These are phyloP conservation scores for Daedaleopsis sinensis DNA, from an alignment of 768 basidiomycete genomes.

Conservation along the genomic window DNA sequence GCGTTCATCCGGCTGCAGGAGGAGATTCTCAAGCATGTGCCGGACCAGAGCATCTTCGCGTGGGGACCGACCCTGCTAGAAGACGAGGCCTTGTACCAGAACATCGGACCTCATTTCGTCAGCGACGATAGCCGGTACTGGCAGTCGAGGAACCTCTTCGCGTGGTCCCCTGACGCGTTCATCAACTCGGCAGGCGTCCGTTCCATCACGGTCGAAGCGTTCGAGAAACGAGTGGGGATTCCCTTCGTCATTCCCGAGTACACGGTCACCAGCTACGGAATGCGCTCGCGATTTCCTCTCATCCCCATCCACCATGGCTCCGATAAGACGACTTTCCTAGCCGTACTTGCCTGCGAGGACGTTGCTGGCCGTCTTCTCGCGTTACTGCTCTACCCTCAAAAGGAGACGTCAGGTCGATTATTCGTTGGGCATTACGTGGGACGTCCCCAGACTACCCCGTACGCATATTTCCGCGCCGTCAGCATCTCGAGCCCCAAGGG, in stretches of 20 bases:
- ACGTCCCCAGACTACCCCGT: constrained; percentile 4
- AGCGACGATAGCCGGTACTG: constrained; percentile 17
- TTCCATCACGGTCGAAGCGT: constrained; percentile 9
- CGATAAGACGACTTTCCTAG: constrained; percentile 14
- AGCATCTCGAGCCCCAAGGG: neutral
- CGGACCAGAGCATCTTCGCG: constrained; percentile 17
- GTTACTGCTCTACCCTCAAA: constrained; percentile 9
- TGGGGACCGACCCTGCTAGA: constrained; percentile 13
- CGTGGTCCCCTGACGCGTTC: constrained; percentile 21
- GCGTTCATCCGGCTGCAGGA: constrained; percentile 18
- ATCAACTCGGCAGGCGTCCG: constrained; percentile 7
- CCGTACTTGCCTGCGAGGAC: constrained; percentile 12
- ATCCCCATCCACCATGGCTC: constrained; percentile 4
- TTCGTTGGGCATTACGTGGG: constrained; percentile 20
- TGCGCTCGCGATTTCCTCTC: constrained; percentile 10
- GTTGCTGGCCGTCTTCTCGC: constrained; percentile 5
- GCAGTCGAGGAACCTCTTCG: constrained; percentile 17
- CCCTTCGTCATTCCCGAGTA: constrained; percentile 5
- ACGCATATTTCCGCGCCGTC: constrained; percentile 15
- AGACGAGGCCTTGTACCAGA: constrained; percentile 4
- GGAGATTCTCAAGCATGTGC: constrained; percentile 18
- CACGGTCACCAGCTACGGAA: constrained; percentile 11
- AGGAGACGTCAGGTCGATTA: neutral
- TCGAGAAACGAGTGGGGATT: constrained; percentile 4
- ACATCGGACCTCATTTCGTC: neutral